Evolutionary conservation across 306 rosid genomes (phyloP), one percentile per base, ranked within the genome.

Genomic region (Pterocarpus santalinus): DNA sequence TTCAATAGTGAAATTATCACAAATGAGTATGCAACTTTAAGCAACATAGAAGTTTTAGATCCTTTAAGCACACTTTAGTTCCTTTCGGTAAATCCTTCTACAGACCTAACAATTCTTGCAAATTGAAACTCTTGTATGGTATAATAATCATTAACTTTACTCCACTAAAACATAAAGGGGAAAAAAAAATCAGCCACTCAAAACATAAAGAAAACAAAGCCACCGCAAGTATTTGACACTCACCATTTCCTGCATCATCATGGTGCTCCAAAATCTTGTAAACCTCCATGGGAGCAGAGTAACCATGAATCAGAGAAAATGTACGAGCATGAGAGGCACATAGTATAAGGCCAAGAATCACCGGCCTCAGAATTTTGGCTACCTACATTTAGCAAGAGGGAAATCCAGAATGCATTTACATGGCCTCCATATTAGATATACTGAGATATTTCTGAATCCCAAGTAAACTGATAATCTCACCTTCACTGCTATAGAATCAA

Each of bases 271-370:
- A 84, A 76, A 93, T 87, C 86, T 96, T 93, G 91, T 96, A 96
- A 84, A 84, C 83, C 91, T 90, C 98, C 75, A 93, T 11, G 13
- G 99, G 99, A 71, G 99, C 99, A 34, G 97, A 87, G 87, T 96
- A 96, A 69, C 98, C 99, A 85, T 93, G 75, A 81, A 88, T 96
- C 80, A 96, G 77, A 69, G 99, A 96, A 88, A 96, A 96, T 2
- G 99, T 93, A 70, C 99, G 97, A 73, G 99, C 94, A 87, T 96
- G 98, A 75, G 99, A 93, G 69, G 92, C 89, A 76, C 85, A 85
- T 62, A 96, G 81, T 76, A 96, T 92, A 78, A 96, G 90, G 87
- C 97, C 57, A 78, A 96, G 99, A 71, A 82, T 41, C 74, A 90
- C 83, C 2, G 99, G 98, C 85, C 99, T 88, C 60, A 96, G 84